These are phyloP conservation scores for Paxillus rubicundulus DNA, from an alignment of 768 basidiomycete genomes.

Conservation along the genomic window DNA sequence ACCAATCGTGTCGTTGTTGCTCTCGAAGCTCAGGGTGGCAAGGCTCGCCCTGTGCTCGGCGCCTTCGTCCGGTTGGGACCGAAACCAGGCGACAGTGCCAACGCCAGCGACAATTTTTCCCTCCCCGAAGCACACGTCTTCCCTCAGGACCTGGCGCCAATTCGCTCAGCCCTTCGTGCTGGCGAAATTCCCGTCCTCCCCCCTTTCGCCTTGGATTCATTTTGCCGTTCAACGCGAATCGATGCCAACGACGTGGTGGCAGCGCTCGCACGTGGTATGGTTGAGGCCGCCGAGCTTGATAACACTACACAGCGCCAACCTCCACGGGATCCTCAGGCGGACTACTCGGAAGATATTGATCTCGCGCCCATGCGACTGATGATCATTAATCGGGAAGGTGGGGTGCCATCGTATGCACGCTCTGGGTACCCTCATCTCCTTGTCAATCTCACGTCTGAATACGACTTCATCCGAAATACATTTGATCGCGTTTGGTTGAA, in stretches of 20 bases:
- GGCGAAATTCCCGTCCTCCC: constrained; percentile 97
- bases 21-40: constrained; percentile 82
- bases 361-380: constrained; percentile 93
- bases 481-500: constrained; percentile 75
- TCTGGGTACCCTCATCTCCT: constrained; percentile 92
- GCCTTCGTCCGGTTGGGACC: constrained; percentile 83
- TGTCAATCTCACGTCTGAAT: constrained; percentile 90
- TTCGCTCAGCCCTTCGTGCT: constrained; percentile 84
- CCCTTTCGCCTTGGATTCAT: constrained; percentile 90
- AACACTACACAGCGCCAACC: constrained; percentile 34
- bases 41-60: constrained; percentile 85
- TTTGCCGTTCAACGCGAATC: constrained; percentile 81
- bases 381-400: constrained; percentile 96
- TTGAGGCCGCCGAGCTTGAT: constrained; percentile 50
- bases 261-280: constrained; percentile 86
- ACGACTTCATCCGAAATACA: constrained; percentile 77
- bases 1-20: constrained; percentile 79
- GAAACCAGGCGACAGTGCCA: constrained; percentile 48
- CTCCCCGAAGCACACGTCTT: constrained; percentile 77
- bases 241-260: constrained; percentile 86
- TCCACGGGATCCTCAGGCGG: constrained; percentile 32
- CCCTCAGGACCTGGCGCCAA: constrained; percentile 75
- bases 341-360: constrained; percentile 59
- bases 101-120: constrained; percentile 30
- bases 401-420: constrained; percentile 96